Evolutionary conservation across 2,329 filamentous ascomycete genomes (phyloP).

Genomic region (Arthrobotrys sinensis): DNA sequence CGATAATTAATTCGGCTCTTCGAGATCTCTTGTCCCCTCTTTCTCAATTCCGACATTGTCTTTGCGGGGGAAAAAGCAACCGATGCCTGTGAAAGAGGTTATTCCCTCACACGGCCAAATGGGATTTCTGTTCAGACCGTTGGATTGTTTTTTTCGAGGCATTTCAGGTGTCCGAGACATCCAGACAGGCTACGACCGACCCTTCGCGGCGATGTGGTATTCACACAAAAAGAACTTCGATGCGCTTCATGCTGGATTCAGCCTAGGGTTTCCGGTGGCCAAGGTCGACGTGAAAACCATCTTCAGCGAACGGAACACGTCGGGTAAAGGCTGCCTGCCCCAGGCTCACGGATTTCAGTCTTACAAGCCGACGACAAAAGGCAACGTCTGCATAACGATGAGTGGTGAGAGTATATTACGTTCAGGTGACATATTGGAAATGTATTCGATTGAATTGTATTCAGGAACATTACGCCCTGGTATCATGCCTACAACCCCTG

Average conservation of each 20-base stretch:
- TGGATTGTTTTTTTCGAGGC: slow-evolving; percentile 44
- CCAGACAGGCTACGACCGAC: slow-evolving; percentile 40
- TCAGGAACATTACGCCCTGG: slow-evolving; percentile 44
- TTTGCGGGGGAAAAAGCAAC: slow-evolving; percentile 30
- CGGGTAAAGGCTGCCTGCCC: slow-evolving; percentile 52
- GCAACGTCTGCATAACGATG: slow-evolving; percentile 6
- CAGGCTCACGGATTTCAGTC: slow-evolving; percentile 42
- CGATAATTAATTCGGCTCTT: slow-evolving; percentile 36
- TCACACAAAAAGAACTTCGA: slow-evolving; percentile 41
- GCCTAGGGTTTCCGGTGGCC: slow-evolving; percentile 38
- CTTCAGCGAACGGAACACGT: slow-evolving; percentile 46
- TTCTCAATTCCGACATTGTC: slow-evolving; percentile 30
- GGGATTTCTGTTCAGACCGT: slow-evolving; percentile 24
- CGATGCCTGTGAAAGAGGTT: slow-evolving; percentile 19
- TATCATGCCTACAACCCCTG: slow-evolving; percentile 34
- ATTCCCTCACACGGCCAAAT: slow-evolving; percentile 52
- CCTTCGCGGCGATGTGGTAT: slow-evolving; percentile 34
- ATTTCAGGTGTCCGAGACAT: slow-evolving; percentile 61
- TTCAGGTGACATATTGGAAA: slow-evolving; percentile 37
- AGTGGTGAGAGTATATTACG: slow-evolving; percentile 40
- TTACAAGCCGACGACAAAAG: slow-evolving; percentile 40
- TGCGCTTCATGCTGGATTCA: slow-evolving; percentile 49
- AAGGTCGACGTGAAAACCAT: slow-evolving; percentile 35
- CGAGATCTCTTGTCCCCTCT: slow-evolving; percentile 20
- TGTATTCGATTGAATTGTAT: slow-evolving; percentile 41